These are phyloP conservation scores for Globisporangium middletonii DNA, from an alignment of 352 stramenopile genomes.

Conservation along the genomic window DNA sequence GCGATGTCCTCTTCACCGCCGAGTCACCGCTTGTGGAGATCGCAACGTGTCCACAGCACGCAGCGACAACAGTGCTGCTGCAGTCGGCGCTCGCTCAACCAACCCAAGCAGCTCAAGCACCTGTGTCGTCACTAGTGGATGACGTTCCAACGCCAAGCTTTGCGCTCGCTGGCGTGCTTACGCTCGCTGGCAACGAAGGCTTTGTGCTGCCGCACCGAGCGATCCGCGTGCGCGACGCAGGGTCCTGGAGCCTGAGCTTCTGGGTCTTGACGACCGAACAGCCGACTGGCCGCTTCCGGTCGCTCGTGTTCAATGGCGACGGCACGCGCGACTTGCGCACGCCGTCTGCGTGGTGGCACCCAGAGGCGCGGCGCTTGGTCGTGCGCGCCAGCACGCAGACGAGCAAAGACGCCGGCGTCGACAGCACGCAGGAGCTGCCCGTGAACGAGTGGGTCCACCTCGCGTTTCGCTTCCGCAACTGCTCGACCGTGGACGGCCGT, in stretches of 20 bases:
- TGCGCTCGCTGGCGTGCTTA: constrained; percentile 38
- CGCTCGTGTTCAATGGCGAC: constrained; percentile 81
- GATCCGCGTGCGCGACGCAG: constrained; percentile 28
- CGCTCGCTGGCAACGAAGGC: constrained; percentile 36
- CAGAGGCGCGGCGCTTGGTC: constrained; percentile 48
- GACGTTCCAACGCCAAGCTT: constrained; percentile 19
- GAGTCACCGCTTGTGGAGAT: constrained; percentile 16
- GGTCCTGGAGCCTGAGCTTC: constrained; percentile 62
- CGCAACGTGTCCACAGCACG: constrained; percentile 3
- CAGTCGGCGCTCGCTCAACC: not conserved
- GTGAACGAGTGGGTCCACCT: constrained; percentile 62
- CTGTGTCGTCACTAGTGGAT: not conserved
- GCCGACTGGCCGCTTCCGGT: constrained; percentile 50
- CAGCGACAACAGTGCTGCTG: constrained; percentile 1
- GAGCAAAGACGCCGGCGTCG: constrained; percentile 52
- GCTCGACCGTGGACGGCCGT: constrained; percentile 13
- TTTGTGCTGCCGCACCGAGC: constrained; percentile 35
- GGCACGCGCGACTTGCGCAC: constrained; percentile 59
- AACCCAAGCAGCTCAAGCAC: not conserved
- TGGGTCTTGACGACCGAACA: constrained; percentile 58
- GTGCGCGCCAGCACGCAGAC: constrained; percentile 59
- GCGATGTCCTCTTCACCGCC: not conserved
- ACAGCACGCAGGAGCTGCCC: constrained; percentile 37
- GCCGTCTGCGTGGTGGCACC: constrained; percentile 78
- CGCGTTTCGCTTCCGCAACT: constrained; percentile 65